These are phyloP conservation scores for Lignosus rhinocerotis DNA, from an alignment of 1,284 basidiomycete species.

Conservation along the genomic window DNA sequence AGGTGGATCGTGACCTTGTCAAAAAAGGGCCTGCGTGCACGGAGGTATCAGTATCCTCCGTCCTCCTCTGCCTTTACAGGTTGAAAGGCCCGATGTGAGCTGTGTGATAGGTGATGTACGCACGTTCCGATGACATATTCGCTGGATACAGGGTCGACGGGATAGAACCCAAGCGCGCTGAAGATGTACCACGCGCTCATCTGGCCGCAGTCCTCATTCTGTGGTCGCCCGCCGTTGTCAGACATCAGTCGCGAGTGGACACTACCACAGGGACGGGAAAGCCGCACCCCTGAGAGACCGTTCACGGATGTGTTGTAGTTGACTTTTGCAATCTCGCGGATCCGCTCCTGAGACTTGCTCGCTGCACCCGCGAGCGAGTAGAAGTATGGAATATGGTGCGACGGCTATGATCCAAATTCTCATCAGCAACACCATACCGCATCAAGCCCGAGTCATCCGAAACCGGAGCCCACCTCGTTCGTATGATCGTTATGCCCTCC, in stretches of 20 bases:
- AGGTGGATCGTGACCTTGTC: conserved; percentile 60
- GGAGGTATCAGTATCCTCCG: too few relatives aligned
- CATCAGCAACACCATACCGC: neutral
- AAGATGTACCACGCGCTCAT: conserved; percentile 90
- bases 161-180: conserved; percentile 81
- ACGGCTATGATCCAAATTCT: conserved; percentile 47
- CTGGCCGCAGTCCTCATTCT: conserved; percentile 90
- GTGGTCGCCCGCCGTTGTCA: neutral
- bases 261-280: neutral
- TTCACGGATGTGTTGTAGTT: conserved; percentile 71
- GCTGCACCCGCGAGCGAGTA: conserved; percentile 73
- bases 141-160: conserved; percentile 78
- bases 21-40: conserved; percentile 59
- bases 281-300: conserved; percentile 66
- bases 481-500: conserved; percentile 83
- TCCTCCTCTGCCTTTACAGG: neutral
- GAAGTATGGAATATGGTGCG: conserved; percentile 83
- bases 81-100: too few relatives aligned
- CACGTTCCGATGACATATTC: conserved; percentile 75
- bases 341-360: conserved; percentile 67
- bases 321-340: conserved; percentile 60
- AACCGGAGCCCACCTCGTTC: conserved; percentile 59
- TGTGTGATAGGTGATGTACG: conserved; percentile 15
- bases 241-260: neutral
- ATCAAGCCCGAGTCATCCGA: neutral